Evolutionary conservation across 208 protist genomes (phyloP), one percentile per base, ranked within the genome.

Genomic region (Leishmania lainsoni): DNA sequence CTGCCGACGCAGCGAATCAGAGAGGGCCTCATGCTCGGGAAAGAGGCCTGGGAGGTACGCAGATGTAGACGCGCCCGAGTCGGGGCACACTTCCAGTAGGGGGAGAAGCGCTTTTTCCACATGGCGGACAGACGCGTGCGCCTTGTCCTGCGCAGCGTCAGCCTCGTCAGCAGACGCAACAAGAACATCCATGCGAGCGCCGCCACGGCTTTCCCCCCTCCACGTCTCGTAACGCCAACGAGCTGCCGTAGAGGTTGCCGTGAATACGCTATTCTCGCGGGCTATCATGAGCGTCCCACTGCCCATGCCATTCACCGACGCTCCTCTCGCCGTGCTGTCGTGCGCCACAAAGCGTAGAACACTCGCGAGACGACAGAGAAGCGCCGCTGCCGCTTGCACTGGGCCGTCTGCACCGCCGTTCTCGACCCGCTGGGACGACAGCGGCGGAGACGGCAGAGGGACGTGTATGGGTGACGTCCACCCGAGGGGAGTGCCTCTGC

Each of bases 331-430:
- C 26, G n/a, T 63, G 73, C 3, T 77, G 56, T 51, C 32, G 39
- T 51, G 32, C 56, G 2, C 54, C 39, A 16, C 32, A 1, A 58
- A 71, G 29, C 54, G 71, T 9, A 85, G 70, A 14, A 85, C n/a
- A n/a, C 51, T 29, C 20, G 74, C 39, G 71, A 85, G 81, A 45
- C 71, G 76, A n/a, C 51, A 85, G 49, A 85, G 81, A 22, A 85
- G 70, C 59, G 71, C 20, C 10, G 16, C 76, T 0, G 81, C 81
- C 20, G n/a, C 68, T 2, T 70, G 26, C 39, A 63, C 76, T 8
- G 59, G 76, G 17, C 26, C 35, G 20, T 52, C 32, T 26, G 26
- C 9, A 56, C 39, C 1, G 8, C 51, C 20, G 35, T 32, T 49
- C 10, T 49, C 58, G 52, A 42, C 51, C 29, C 17, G 0, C 32